Base-by-base conservation (phyloP, 2,329 filamentous ascomycete genomes). In the Thielaviopsis punctulata region DNA sequence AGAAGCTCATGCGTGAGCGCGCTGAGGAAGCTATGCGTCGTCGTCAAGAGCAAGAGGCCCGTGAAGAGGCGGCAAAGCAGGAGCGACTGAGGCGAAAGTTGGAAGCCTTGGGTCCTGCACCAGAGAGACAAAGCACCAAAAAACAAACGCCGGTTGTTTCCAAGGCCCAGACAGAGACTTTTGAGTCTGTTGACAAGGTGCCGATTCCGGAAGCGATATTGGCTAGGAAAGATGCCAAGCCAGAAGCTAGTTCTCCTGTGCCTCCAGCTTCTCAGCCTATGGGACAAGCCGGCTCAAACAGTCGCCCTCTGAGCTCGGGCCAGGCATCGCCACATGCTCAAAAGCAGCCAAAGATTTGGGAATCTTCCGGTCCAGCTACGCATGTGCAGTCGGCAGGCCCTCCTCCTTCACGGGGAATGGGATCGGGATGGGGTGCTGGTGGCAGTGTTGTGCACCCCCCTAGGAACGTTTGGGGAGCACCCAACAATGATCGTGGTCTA, bases 51-150 rank as follows among this genome's bases (percentile, higher is more conserved):
- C 76, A 87, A 62, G 80, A 83, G 59, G 80, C 75, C 19, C 75
- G 72, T n/a, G 81, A 85, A 60, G 82, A 86, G 60, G 81, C 79
- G n/a, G 84, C 77, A 18, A 76, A 73, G 55, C 75, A 77, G 59
- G 82, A 86, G 61, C 76, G 84, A 22, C 79, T 89, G 56, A 76
- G 79, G 47, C 73, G 82, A 61, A 87, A 86, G 64, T 66, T 89
- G 46, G 82, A 82, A 59, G 77, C 79, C 8, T 67, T 89, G 61
- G 83, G 81, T 0, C 78, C 80, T 15, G 69, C 75, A 2, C 77
- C 78, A 2, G 78, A 82, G 58, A 72, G 73, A 55, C 77, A 75
- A 61, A 75, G 71, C 49, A 66, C 69, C 4, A 79, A 77, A 61
- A 78, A 77, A 59, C 70, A 73, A 9, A 56, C 63, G 6, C 45